Conservation (phyloP, 352 stramenopile genomes). For the Nothophytophthora sp. region DNA sequence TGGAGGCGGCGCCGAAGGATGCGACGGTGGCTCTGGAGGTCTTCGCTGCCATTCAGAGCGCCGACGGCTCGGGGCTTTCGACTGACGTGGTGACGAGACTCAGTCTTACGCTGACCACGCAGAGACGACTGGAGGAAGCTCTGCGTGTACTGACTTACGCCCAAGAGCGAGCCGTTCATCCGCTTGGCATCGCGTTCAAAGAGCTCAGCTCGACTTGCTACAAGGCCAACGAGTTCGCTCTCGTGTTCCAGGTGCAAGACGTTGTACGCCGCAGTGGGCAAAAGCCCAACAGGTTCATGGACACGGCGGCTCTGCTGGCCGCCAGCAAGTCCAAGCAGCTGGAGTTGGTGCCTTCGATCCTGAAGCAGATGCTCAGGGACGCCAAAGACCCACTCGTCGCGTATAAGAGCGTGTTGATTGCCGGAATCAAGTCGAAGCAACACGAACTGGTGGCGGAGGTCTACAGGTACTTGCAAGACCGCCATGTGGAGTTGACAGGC, state of each 20-base stretch:
- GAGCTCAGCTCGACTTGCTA: conserved; percentile 60
- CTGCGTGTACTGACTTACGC: conserved; percentile 55
- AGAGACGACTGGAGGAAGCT: conserved; percentile 31
- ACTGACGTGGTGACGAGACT: conserved; percentile 44
- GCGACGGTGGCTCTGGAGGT: conserved; percentile 37
- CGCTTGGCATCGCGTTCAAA: conserved; percentile 59
- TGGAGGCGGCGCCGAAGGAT: too few relatives aligned
- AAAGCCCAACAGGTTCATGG: conserved; percentile 60
- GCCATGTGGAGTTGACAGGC: conserved; percentile 52
- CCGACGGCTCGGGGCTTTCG: conserved; percentile 31
- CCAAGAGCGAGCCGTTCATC: conserved; percentile 41
- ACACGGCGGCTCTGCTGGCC: conserved; percentile 39
- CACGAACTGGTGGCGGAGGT: conserved; percentile 75
- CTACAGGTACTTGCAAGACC: conserved; percentile 61
- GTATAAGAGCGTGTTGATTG: conserved; percentile 40
- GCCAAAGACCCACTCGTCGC: conserved; percentile 5
- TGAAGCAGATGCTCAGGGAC: conserved; percentile 13
- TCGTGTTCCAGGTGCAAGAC: conserved; percentile 64
- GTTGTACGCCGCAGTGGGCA: conserved; percentile 60
- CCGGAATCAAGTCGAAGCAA: conserved; percentile 59
- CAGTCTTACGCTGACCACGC: conserved; percentile 41
- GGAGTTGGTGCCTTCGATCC: neutral
- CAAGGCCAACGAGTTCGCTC: conserved; percentile 47
- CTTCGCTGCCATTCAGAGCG: conserved; percentile 29
- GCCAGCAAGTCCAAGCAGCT: conserved; percentile 3